These are phyloP conservation scores for Eutrema yunnanense DNA, from an alignment of 345 rosid genomes.

Conservation along the genomic window DNA sequence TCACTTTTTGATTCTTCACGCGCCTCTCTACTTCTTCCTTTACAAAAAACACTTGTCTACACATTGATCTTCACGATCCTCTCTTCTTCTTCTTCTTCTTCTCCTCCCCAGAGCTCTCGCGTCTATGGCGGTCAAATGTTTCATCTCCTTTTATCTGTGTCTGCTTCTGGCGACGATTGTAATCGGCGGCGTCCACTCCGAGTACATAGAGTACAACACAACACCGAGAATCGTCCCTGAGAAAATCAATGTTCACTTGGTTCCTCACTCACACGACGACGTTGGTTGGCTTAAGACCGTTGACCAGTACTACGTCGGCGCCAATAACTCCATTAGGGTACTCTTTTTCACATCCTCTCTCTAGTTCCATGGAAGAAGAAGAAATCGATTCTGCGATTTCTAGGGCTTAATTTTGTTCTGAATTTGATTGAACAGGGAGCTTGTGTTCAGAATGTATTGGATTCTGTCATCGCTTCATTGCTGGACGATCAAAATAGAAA, in stretches of 20 bases:
- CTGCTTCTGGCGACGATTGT: slow-evolving; percentile 13
- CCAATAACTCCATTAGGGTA: slow-evolving; percentile 88
- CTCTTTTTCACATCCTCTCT: not conserved
- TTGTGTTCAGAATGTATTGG: slow-evolving; percentile 89
- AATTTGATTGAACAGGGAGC: slow-evolving; percentile 53
- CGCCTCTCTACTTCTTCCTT: slow-evolving; percentile 17
- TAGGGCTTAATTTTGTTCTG: slow-evolving; percentile 15
- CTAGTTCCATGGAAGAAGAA: not conserved
- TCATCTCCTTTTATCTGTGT: not conserved
- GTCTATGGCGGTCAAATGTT: slow-evolving; percentile 22
- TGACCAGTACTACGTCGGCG: slow-evolving; percentile 88
- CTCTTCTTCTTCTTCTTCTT: not conserved
- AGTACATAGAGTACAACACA: slow-evolving; percentile 68
- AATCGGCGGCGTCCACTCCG: slow-evolving; percentile 15
- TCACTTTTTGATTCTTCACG: slow-evolving; percentile 14
- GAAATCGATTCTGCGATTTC: not conserved
- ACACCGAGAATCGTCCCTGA: slow-evolving; percentile 45
- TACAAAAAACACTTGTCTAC: not conserved
- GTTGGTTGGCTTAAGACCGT: slow-evolving; percentile 98
- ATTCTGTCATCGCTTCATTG: slow-evolving; percentile 76
- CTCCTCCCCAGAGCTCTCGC: not conserved
- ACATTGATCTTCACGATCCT: slow-evolving; percentile 18
- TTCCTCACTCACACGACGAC: slow-evolving; percentile 93
- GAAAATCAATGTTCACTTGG: slow-evolving; percentile 89
- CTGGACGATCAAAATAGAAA: slow-evolving; percentile 80